These are phyloP conservation scores for Physcia stellaris DNA, from an alignment of 495 filamentous ascomycete genomes.

Conservation along the genomic window DNA sequence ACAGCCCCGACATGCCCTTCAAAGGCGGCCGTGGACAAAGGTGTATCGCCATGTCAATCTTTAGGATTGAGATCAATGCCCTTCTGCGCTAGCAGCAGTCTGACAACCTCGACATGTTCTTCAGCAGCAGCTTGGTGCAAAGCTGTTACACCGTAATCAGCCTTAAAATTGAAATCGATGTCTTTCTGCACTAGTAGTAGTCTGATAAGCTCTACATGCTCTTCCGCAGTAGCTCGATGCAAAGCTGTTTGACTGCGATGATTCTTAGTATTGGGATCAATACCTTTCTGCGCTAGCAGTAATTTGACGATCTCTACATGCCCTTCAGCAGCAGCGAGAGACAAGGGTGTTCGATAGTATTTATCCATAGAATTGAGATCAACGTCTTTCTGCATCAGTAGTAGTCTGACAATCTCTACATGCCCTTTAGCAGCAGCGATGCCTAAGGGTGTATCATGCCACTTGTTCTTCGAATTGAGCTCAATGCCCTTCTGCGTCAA, in stretches of 20 bases:
- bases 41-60: constrained; percentile 2
- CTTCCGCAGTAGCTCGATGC: too few species aligned
- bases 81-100: constrained; percentile 4
- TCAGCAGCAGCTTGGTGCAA: constrained; percentile 2
- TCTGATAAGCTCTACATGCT: too few species aligned
- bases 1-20: neutral
- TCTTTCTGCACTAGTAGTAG: too few species aligned
- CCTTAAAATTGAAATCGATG: too few species aligned
- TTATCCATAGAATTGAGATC: constrained; percentile 3
- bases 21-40: constrained; percentile 11
- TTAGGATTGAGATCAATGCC: constrained; percentile 7
- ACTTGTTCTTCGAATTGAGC: too few species aligned
- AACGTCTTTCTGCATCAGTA: neutral
- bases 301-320: constrained; percentile 2
- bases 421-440: constrained; percentile 5
- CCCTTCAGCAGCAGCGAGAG: constrained; percentile 2
- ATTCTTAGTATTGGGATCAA: constrained; percentile 3
- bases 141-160: constrained; percentile 1
- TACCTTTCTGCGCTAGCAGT: constrained; percentile 1
- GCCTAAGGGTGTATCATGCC: too few species aligned
- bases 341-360: constrained; percentile 3
- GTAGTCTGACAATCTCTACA: neutral
- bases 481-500: too few species aligned
- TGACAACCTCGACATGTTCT: neutral
- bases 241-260: too few species aligned